Conservation (phyloP, 1,284 basidiomycete genomes). For the Coniferiporia weirii region DNA sequence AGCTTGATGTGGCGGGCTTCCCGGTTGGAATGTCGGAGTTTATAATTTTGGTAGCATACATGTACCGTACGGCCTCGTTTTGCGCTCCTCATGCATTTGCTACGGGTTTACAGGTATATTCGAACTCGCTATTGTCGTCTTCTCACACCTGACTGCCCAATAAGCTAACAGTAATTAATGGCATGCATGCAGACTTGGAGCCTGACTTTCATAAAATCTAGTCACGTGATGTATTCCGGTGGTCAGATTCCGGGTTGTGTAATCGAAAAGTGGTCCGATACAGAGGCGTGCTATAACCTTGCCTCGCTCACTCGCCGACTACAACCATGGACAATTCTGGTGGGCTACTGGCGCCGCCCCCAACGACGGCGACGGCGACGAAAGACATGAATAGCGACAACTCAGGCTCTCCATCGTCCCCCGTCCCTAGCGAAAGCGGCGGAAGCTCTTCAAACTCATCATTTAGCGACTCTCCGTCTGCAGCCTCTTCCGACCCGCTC, state of each 20-base stretch:
- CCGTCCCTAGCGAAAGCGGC: background rate
- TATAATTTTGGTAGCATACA: too few relatives aligned
- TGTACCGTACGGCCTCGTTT: too few relatives aligned
- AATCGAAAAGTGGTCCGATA: background rate
- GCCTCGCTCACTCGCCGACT: background rate
- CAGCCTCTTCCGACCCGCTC: slow-evolving; percentile 11
- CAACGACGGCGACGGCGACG: background rate
- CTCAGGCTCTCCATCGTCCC: background rate
- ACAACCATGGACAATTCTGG: slow-evolving; percentile 1
- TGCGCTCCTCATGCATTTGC: too few relatives aligned
- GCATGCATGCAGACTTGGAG: too few relatives aligned
- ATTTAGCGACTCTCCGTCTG: slow-evolving; percentile 7
- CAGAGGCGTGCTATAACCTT: background rate
- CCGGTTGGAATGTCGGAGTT: too few relatives aligned
- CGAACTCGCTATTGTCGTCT: too few relatives aligned
- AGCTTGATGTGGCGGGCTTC: too few relatives aligned
- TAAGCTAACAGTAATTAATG: too few relatives aligned
- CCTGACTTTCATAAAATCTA: too few relatives aligned
- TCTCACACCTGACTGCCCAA: too few relatives aligned
- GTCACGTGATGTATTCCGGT: too few relatives aligned
- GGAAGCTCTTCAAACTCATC: slow-evolving; percentile 15
- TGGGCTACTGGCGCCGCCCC: background rate
- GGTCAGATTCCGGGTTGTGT: background rate
- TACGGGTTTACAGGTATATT: too few relatives aligned
- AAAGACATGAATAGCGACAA: slow-evolving; percentile 1